phyloP scores from a whole-genome alignment of 768 basidiomycete species.

The Rubroboletus satanas region DNA sequence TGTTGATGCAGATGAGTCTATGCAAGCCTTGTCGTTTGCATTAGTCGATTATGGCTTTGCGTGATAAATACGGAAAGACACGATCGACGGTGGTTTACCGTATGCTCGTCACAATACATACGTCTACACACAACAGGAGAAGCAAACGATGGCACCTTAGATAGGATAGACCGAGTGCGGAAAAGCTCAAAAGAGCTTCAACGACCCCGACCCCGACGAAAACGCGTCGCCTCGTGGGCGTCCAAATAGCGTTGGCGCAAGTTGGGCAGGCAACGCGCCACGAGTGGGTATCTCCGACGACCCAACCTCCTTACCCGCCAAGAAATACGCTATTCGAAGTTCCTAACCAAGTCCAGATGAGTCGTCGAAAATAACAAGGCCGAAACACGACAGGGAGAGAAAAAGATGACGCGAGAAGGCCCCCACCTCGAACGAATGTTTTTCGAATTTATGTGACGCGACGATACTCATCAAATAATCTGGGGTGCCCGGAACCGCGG shows the following conservation, averaged over 20 bases:
- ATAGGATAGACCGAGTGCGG: neutral
- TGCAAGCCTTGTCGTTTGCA: neutral
- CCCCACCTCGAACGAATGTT: slow-evolving; percentile 49
- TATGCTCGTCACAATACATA: slow-evolving; percentile 3
- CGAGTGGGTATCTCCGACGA: slow-evolving; percentile 36
- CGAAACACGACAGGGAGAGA: neutral
- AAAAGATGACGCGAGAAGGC: neutral
- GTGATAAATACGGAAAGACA: neutral
- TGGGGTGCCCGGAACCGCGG: slow-evolving; percentile 6
- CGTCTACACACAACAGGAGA: neutral
- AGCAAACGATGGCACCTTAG: neutral
- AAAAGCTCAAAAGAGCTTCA: slow-evolving; percentile 13
- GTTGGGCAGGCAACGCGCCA: slow-evolving; percentile 21
- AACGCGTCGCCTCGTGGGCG: slow-evolving; percentile 33
- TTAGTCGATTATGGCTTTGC: neutral
- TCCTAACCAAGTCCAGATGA: slow-evolving; percentile 35
- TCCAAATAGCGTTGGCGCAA: slow-evolving; percentile 23
- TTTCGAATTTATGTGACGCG: slow-evolving; percentile 35
- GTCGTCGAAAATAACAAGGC: neutral
- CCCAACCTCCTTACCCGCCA: slow-evolving; percentile 42
- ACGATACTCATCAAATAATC: slow-evolving; percentile 38
- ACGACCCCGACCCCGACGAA: slow-evolving; percentile 24
- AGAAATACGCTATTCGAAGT: slow-evolving; percentile 44
- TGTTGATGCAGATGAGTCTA: neutral
- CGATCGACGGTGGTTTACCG: neutral